phyloP scores from a whole-genome alignment of 2,329 filamentous ascomycete genomes.

The Cephalotrichum gorgonifer region DNA sequence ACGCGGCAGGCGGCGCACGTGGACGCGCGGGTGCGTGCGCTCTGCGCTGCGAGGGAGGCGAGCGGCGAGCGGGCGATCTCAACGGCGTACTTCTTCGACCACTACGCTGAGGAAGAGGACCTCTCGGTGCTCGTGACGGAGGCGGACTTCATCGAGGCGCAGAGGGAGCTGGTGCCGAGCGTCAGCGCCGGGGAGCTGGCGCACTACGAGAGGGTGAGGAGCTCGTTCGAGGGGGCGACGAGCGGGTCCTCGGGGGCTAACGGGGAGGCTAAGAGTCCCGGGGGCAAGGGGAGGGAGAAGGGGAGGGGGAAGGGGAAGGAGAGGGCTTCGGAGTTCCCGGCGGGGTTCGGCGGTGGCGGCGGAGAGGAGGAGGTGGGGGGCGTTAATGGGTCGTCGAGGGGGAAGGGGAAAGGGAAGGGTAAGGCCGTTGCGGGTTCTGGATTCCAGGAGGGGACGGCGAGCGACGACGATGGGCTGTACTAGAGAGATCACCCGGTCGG shows the following conservation, averaged over 20 bases:
- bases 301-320: conserved; percentile 17
- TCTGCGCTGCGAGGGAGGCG: conserved; percentile 42
- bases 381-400: conserved; percentile 15
- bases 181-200: conserved; percentile 86
- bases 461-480: conserved; percentile 48
- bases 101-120: conserved; percentile 73
- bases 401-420: conserved; percentile 26
- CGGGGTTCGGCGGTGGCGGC: conserved; percentile 34
- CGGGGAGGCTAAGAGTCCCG: conserved; percentile 12
- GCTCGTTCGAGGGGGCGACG: conserved; percentile 61
- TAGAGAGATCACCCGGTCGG: conserved; percentile 16
- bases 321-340: conserved; percentile 9
- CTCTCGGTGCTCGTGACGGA: conserved; percentile 81
- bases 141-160: conserved; percentile 74
- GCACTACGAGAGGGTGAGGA: conserved; percentile 80
- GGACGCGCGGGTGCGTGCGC: conserved; percentile 66
- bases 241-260: conserved; percentile 17
- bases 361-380: conserved; percentile 32
- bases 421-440: conserved; percentile 45
- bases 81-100: conserved; percentile 93
- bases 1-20: conserved; percentile 79
- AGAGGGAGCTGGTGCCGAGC: conserved; percentile 81
- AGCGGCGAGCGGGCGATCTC: conserved; percentile 44
- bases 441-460: conserved; percentile 43
- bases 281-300: conserved; percentile 17